Percentiles rank a stretch among this genome's conserved stretches.
These are phyloP conservation scores for Penicillium decumbens DNA, from an alignment of 2,329 filamentous ascomycete genomes.

Conservation along the genomic window DNA sequence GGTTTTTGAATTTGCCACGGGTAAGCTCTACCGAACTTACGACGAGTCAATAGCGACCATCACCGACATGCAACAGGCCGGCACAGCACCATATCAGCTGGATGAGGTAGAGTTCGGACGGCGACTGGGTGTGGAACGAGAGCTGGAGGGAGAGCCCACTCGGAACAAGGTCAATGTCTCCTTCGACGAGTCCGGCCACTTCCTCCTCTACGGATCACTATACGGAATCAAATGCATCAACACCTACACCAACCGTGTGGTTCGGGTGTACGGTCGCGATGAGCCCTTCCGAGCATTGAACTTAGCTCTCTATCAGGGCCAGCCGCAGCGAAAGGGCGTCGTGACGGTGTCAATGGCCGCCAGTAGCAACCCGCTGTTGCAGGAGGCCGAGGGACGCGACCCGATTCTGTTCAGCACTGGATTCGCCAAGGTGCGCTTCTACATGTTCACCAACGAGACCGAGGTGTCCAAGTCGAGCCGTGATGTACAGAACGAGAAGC, in stretches of 20 bases:
- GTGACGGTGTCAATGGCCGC: slow-evolving; percentile 97
- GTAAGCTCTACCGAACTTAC: slow-evolving; percentile 84
- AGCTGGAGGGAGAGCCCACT: slow-evolving; percentile 67
- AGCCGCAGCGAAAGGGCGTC: slow-evolving; percentile 87
- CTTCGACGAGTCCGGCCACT: slow-evolving; percentile 94
- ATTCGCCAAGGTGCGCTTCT: slow-evolving; percentile 85
- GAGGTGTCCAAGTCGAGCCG: slow-evolving; percentile 77
- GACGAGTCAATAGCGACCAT: slow-evolving; percentile 88
- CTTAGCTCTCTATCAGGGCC: slow-evolving; percentile 85
- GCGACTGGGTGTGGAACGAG: slow-evolving; percentile 76
- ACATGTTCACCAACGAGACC: slow-evolving; percentile 93
- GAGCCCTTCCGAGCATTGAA: slow-evolving; percentile 81
- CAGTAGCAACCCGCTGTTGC: slow-evolving; percentile 83
- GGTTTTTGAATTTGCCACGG: slow-evolving; percentile 85
- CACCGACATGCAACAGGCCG: slow-evolving; percentile 94
- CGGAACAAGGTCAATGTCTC: slow-evolving; percentile 74
- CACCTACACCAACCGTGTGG: slow-evolving; percentile 85
- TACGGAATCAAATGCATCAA: slow-evolving; percentile 93
- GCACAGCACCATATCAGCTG: slow-evolving; percentile 71
- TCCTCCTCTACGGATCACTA: slow-evolving; percentile 89
- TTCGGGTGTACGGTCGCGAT: slow-evolving; percentile 85
- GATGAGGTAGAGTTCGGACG: slow-evolving; percentile 91
- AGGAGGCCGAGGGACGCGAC: slow-evolving; percentile 85
- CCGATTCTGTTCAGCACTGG: slow-evolving; percentile 83
- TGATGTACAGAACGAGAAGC: slow-evolving; percentile 93